Evolutionary conservation across 768 basidiomycete species (phyloP).

Genomic region (Tylopilus rubrobrunneus): DNA sequence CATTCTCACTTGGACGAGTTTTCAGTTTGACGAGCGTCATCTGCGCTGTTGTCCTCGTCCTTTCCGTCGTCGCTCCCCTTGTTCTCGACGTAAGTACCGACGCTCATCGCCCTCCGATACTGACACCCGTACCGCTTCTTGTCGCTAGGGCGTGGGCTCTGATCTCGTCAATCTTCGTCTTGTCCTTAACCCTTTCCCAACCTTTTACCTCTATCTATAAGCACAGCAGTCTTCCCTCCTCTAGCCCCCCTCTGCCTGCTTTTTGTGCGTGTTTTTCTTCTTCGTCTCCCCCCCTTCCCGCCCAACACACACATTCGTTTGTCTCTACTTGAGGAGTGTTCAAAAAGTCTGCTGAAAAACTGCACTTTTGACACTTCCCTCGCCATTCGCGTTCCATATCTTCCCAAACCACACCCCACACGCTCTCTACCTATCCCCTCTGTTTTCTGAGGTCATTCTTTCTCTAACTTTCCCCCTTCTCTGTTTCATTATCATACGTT

Average conservation of each 20-base stretch:
- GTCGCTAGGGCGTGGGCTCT: conserved; percentile 23
- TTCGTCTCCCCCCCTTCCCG: conserved; percentile 13
- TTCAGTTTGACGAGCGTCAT: conserved; percentile 19
- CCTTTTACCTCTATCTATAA: conserved; percentile 38
- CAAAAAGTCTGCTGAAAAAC: conserved; percentile 26
- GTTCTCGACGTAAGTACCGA: conserved; percentile 24
- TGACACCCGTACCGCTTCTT: conserved; percentile 1
- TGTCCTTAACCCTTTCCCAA: conserved; percentile 33
- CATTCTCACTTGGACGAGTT: conserved; percentile 22
- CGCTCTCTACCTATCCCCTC: conserved; percentile 41
- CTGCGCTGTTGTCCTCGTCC: conserved; percentile 12
- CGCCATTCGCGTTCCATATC: conserved; percentile 23
- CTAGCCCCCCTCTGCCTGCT: conserved; percentile 26
- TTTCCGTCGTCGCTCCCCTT: conserved; percentile 11
- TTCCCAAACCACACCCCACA: conserved; percentile 34
- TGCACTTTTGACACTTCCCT: conserved; percentile 27
- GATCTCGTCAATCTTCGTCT: conserved; percentile 34
- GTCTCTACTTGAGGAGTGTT: conserved; percentile 21
- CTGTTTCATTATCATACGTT: conserved; percentile 42
- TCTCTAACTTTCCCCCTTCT: conserved; percentile 53
- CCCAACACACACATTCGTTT: conserved; percentile 34
- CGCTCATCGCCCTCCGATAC: not conserved
- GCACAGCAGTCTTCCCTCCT: conserved; percentile 34
- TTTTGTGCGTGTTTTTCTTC: conserved; percentile 39
- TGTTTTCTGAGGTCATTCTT: conserved; percentile 39